Percentiles rank a stretch among this genome's conserved stretches.
Conservation (phyloP, 805 yeast genomes). For the Ogataea naganishii region DNA sequence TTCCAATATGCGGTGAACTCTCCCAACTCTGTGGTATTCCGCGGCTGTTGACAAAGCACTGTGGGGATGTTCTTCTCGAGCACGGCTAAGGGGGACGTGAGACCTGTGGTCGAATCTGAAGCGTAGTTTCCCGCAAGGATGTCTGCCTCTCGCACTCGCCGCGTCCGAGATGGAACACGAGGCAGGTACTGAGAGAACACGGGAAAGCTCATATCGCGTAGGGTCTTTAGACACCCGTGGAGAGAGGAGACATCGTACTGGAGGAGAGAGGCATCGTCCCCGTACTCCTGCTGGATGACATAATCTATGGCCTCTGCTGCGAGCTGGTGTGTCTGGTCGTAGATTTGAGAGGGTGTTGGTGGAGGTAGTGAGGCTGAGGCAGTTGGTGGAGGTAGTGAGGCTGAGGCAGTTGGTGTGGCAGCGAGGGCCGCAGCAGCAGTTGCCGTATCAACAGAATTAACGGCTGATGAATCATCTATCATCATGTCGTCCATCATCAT, state of each 20-base stretch:
- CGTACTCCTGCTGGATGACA: slow-evolving; percentile 47
- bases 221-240: slow-evolving; percentile 20
- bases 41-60: slow-evolving; percentile 18
- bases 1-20: slow-evolving; percentile 48
- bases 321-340: slow-evolving; percentile 31
- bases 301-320: slow-evolving; percentile 38
- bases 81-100: no score
- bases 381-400: no score
- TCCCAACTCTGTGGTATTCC: slow-evolving; percentile 16
- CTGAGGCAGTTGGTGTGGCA: no score
- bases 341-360: slow-evolving; percentile 21
- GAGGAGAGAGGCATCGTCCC: slow-evolving; percentile 43
- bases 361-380: no score
- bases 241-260: no score
- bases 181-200: slow-evolving; percentile 48
- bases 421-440: no score
- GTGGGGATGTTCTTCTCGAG: slow-evolving; percentile 18
- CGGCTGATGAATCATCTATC: no score
- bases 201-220: slow-evolving; percentile 34
- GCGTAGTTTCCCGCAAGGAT: slow-evolving; percentile 7
- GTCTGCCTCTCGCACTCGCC: slow-evolving; percentile 11
- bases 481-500: no score
- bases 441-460: no score
- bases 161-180: slow-evolving; percentile 38
- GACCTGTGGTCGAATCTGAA: no score